phyloP scores from a whole-genome alignment of 176 grass and related monocot species.

The Pontederia crassipes region DNA sequence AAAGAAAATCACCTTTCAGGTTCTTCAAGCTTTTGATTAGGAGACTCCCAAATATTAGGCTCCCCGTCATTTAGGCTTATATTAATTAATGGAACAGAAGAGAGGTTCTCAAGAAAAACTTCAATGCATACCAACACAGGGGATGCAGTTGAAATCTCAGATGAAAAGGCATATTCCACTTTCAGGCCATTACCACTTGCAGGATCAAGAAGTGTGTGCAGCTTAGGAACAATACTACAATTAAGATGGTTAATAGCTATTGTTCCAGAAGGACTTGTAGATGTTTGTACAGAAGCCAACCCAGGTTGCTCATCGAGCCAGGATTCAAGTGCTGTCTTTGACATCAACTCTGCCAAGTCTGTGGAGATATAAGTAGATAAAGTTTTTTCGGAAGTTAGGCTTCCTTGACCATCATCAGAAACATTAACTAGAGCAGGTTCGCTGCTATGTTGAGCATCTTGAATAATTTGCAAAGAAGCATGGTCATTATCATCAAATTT shows the following conservation, averaged over 20 bases:
- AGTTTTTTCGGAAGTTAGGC: constrained; percentile 39
- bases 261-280: constrained; percentile 40
- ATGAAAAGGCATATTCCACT: constrained; percentile 77
- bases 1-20: constrained; percentile 36
- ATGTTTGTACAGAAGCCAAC: constrained; percentile 26
- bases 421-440: constrained; percentile 44
- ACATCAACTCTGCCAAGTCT: constrained; percentile 86
- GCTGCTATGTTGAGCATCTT: constrained; percentile 31
- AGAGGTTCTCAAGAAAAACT: constrained; percentile 69
- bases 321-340: constrained; percentile 67
- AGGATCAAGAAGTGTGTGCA: constrained; percentile 57
- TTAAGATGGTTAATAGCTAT: constrained; percentile 66
- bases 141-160: constrained; percentile 47
- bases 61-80: constrained; percentile 69
- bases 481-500: constrained; percentile 23
- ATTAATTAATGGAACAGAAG: constrained; percentile 37
- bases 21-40: constrained; percentile 40
- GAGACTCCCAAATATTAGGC: constrained; percentile 30
- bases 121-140: constrained; percentile 50
- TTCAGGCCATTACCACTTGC: constrained; percentile 49
- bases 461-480: neutral
- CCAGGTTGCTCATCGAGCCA: constrained; percentile 78
- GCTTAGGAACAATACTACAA: constrained; percentile 62
- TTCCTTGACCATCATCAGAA: constrained; percentile 42
- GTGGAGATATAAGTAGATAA: constrained; percentile 53